Evolutionary conservation across 768 basidiomycete species (phyloP), one percentile per base, ranked within the genome.

Genomic region (Tubosaeta brunneosetosa): DNA sequence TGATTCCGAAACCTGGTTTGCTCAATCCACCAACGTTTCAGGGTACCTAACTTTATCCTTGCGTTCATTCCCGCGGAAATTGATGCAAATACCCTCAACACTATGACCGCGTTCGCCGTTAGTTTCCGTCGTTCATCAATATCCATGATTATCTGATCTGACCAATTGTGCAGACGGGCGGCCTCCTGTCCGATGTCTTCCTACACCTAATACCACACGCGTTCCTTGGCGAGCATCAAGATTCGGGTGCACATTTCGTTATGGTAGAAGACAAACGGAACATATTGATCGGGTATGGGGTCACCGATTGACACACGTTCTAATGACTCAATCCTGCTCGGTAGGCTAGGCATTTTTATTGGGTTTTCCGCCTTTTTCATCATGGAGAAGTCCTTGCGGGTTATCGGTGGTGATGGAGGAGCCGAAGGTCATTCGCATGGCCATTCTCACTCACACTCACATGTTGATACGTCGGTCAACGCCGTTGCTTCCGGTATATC

Each of bases 71-170:
- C 93, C 27, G 87, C 88, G 49, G 77, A 92, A 67, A 91, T 95
- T 63, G 84, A 86, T 69, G 77, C 79, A 14, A 77, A 90, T 66
- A 92, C 91, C 41, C 78, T 94, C 53, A 94, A 94, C 63, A 92
- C 89, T 12, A 94, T 94, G 91, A 94, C 91, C 32, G 89, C 92
- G 6, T 94, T 94, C 67, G 92, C 92, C 55, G 88, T 90, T 67
- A 67, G 86, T 67, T 46, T 53, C 51, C 49, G 40, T 40, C 40
- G 57, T 45, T 52, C 27, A 48, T 50, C 19, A 9, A 19, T 37
- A 31, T 55, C 47, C 41, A 26, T 52, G 52, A 58, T 58, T 27
- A 56, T 55, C 45, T 55, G 49, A 49, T 61, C 57, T 61, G 48
- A 61, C 47, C 40, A 36, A 45, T 60, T 44, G 55, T 53, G 44